Percentiles rank a stretch among this genome's conserved stretches.
Evolutionary conservation across 2,329 filamentous ascomycete genomes (phyloP).

Genomic region (Diaporthe aspalathi): DNA sequence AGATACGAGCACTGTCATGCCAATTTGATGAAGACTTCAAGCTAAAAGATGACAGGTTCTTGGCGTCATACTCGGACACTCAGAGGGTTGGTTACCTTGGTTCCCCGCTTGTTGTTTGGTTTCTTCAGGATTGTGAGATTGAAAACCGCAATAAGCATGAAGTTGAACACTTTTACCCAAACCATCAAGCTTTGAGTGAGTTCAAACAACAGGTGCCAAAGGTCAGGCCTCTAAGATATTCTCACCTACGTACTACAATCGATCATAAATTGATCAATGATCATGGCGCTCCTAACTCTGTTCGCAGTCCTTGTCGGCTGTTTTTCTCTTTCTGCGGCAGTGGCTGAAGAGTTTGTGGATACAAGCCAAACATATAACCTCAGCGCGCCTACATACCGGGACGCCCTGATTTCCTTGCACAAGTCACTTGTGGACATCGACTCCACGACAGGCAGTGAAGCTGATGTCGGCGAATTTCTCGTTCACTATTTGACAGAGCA

Average conservation of each 20-base stretch:
- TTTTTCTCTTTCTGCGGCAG: not conserved
- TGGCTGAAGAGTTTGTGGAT: not conserved
- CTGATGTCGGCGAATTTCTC: conserved; percentile 75
- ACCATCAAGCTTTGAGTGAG: not conserved
- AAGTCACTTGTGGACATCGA: conserved; percentile 77
- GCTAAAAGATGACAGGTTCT: not conserved
- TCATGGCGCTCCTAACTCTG: not conserved
- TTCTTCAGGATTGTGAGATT: not conserved
- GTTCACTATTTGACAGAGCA: conserved; percentile 67
- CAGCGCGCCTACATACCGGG: conserved; percentile 53
- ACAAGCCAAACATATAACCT: not conserved
- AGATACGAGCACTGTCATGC: not conserved
- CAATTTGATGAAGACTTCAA: not conserved
- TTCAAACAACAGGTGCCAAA: not conserved
- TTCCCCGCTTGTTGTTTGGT: not conserved
- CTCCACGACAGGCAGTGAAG: conserved; percentile 78
- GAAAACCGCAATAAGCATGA: not conserved
- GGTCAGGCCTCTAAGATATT: not conserved
- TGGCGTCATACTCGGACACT: not conserved
- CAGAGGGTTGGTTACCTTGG: not conserved
- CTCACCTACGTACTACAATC: too few species aligned
- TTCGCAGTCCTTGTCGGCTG: not conserved
- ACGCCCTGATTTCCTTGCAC: conserved; percentile 75
- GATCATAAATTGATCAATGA: too few species aligned
- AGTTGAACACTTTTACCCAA: not conserved